These are phyloP conservation scores for Penicillium sp. DNA, from an alignment of 2,329 filamentous ascomycete genomes.

Conservation along the genomic window DNA sequence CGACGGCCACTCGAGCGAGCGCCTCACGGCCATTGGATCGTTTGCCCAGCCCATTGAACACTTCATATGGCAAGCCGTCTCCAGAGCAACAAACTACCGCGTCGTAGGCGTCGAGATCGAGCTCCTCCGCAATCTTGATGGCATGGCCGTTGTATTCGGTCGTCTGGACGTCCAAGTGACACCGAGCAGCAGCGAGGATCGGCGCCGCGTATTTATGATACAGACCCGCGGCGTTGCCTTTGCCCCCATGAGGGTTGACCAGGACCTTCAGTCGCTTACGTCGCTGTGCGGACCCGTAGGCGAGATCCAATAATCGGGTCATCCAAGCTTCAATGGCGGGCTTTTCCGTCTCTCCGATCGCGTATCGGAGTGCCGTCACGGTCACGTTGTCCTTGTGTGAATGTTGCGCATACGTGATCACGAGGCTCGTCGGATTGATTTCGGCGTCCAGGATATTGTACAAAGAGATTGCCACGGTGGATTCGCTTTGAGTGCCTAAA, in stretches of 20 bases:
- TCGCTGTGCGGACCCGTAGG: slow-evolving; percentile 64
- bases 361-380: slow-evolving; percentile 57
- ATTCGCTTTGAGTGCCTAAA: slow-evolving; percentile 38
- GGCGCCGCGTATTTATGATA: slow-evolving; percentile 74
- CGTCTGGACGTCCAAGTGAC: slow-evolving; percentile 65
- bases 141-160: slow-evolving; percentile 73
- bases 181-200: slow-evolving; percentile 74
- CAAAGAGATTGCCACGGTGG: slow-evolving; percentile 60
- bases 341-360: slow-evolving; percentile 49
- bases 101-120: slow-evolving; percentile 77
- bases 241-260: slow-evolving; percentile 85
- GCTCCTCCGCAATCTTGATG: slow-evolving; percentile 63
- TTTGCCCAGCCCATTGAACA: slow-evolving; percentile 85
- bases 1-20: slow-evolving; percentile 69
- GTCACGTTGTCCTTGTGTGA: slow-evolving; percentile 55
- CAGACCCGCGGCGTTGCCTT: slow-evolving; percentile 65
- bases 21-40: slow-evolving; percentile 69
- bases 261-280: slow-evolving; percentile 78
- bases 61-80: slow-evolving; percentile 84
- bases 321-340: slow-evolving; percentile 56
- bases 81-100: slow-evolving; percentile 84
- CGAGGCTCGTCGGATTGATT: slow-evolving; percentile 53
- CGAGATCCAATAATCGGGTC: slow-evolving; percentile 57
- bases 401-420: slow-evolving; percentile 65
- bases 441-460: slow-evolving; percentile 83